phyloP scores from a whole-genome alignment of 148 eudicot species.

The Selenicereus undatus region DNA sequence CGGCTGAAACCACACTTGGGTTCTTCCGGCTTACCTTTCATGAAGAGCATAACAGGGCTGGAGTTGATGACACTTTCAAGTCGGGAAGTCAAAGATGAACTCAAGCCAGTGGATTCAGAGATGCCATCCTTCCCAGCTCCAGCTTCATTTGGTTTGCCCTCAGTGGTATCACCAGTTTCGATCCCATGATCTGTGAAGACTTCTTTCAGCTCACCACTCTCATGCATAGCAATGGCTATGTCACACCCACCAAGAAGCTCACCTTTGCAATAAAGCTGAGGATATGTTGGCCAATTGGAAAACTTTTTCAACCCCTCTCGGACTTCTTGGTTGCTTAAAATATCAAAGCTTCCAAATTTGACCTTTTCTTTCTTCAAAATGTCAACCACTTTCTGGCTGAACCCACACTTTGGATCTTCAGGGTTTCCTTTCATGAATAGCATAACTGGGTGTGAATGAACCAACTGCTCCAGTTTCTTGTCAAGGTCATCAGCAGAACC shows the following conservation, averaged over 20 bases:
- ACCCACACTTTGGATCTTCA: slow-evolving; percentile 81
- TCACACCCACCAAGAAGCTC: slow-evolving; percentile 94
- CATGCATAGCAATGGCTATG: slow-evolving; percentile 77
- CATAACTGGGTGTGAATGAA: slow-evolving; percentile 66
- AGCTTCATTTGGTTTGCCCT: slow-evolving; percentile 29
- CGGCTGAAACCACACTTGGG: slow-evolving; percentile 93
- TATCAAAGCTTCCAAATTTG: slow-evolving; percentile 84
- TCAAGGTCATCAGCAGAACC: slow-evolving; percentile 36
- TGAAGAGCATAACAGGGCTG: slow-evolving; percentile 74
- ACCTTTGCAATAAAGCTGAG: slow-evolving; percentile 91
- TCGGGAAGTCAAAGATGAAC: slow-evolving; percentile 47
- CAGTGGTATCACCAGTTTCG: slow-evolving; percentile 25
- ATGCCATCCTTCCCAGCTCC: slow-evolving; percentile 37
- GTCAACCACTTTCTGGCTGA: slow-evolving; percentile 76
- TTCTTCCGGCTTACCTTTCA: slow-evolving; percentile 92
- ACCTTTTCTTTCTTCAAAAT: slow-evolving; percentile 77
- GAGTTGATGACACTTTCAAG: slow-evolving; percentile 52
- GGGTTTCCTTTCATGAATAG: slow-evolving; percentile 98
- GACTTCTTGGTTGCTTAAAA: slow-evolving; percentile 58
- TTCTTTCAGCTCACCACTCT: slow-evolving; percentile 75
- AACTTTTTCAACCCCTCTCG: slow-evolving; percentile 93
- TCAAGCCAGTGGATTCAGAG: slow-evolving; percentile 60
- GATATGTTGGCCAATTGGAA: slow-evolving; percentile 97
- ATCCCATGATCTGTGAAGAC: slow-evolving; percentile 62
- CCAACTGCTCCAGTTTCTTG: slow-evolving; percentile 53